These are phyloP conservation scores for Chamaenerion angustifolium DNA, from an alignment of 345 rosid species.

Conservation along the genomic window DNA sequence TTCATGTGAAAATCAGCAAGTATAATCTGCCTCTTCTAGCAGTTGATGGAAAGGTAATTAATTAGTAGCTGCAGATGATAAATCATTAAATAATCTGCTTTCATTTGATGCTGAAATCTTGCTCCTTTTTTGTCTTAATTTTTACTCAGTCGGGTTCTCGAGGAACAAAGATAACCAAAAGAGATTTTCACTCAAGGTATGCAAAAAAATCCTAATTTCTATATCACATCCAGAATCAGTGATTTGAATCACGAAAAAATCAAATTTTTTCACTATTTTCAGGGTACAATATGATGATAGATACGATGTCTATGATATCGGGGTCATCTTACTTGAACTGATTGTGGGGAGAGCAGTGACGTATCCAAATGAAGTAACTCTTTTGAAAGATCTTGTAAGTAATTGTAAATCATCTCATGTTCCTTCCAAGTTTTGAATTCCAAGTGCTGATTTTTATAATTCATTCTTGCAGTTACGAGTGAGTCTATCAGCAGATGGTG, in stretches of 20 bases:
- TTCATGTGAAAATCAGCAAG: constrained; percentile 31
- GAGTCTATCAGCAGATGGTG: constrained; percentile 21
- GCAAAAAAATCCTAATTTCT: too few relatives aligned
- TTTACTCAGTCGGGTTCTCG: constrained; percentile 4
- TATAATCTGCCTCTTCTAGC: constrained; percentile 34
- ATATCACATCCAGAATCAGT: neutral
- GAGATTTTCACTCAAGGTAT: constrained; percentile 9
- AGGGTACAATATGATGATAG: constrained; percentile 22
- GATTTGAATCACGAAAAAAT: neutral
- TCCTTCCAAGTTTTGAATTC: too few relatives aligned
- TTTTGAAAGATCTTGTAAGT: constrained; percentile 40
- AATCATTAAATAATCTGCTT: neutral
- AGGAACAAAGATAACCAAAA: neutral
- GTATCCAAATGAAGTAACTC: constrained; percentile 20
- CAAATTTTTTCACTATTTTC: too few relatives aligned
- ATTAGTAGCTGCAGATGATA: neutral
- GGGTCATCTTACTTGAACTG: constrained; percentile 47
- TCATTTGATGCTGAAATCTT: neutral
- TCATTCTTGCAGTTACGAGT: constrained; percentile 25
- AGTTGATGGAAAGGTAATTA: constrained; percentile 12
- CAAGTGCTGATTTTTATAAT: neutral
- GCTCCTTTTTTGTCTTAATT: neutral
- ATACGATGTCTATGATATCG: constrained; percentile 35
- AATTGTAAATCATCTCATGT: neutral
- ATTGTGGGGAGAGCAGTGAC: constrained; percentile 37